A percentile compares a stretch with the other conserved stretches of the same genome.
phyloP scores from a whole-genome alignment of 108 stramenopile genomes.

The Pseudonitzschia pungens region DNA sequence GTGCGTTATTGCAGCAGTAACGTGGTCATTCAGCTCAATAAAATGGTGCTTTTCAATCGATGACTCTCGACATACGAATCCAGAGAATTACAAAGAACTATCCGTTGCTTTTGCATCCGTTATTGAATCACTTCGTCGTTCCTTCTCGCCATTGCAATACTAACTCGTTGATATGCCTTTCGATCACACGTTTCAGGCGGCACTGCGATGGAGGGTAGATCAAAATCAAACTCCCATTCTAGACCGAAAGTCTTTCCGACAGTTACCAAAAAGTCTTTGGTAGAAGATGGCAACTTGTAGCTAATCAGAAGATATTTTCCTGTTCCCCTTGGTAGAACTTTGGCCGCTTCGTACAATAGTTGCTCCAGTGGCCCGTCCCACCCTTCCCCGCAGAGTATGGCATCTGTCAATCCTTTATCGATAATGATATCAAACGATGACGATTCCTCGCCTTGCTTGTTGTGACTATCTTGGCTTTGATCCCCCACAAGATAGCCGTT shows the following conservation, averaged over 20 bases:
- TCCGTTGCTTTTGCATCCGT: background rate
- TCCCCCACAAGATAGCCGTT: background rate
- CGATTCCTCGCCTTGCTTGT: background rate
- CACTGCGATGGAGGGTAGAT: background rate
- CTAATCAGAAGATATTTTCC: slow-evolving; percentile 42
- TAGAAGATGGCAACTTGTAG: slow-evolving; percentile 41
- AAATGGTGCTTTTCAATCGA: no score
- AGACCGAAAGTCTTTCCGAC: slow-evolving; percentile 28
- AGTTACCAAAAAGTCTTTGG: slow-evolving; percentile 31
- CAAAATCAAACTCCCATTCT: slow-evolving; percentile 40
- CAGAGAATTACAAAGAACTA: no score
- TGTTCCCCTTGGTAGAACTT: slow-evolving; percentile 26
- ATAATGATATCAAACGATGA: slow-evolving; percentile 53
- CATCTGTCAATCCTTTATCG: slow-evolving; percentile 84
- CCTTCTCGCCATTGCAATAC: slow-evolving; percentile 25
- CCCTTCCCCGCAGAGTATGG: slow-evolving; percentile 73
- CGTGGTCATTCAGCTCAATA: no score
- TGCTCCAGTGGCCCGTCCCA: slow-evolving; percentile 46
- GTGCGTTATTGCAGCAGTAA: no score
- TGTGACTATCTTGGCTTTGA: background rate
- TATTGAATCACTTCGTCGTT: background rate
- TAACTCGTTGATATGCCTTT: slow-evolving; percentile 23
- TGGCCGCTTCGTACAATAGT: slow-evolving; percentile 33
- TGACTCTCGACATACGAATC: no score
- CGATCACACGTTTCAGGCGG: background rate